Base-by-base conservation (phyloP, 2,329 filamentous ascomycete species). In the Dothideomycetidae sp. region DNA sequence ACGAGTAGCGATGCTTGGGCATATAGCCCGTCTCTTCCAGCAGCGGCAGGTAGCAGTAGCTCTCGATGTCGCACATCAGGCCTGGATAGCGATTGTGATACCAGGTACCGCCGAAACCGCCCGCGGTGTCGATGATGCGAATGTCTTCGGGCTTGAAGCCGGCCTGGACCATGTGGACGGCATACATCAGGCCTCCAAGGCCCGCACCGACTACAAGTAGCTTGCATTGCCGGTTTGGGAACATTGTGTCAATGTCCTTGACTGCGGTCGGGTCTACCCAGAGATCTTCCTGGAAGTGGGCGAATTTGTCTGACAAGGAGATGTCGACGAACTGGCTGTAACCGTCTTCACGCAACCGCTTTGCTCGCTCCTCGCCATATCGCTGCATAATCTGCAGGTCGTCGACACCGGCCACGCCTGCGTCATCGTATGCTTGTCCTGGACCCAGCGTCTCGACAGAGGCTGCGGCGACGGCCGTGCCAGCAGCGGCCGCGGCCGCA, bases 21-120 rank as follows among this genome's bases (percentile, higher is more conserved):
- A 75, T 63, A 47, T 73, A 75, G 0, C 65, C 66, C 2, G 62
- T 73, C 51, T 76, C 71, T 42, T 77, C 72, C 2, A 77, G 59
- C 10, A 74, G 52, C 3, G 72, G 71, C 53, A 76, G 53, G 46
- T 77, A 78, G n/a, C 64, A 58, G 45, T 70, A 74, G 36, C 62
- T 61, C 51, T 78, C 73, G 3, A 73, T 55, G 46, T 78, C 73
- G 48, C 72, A 77, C 43, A 52, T 54, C 3, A 64, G 44, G 3
- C 65, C 64, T 1, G 64, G 63, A 39, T 67, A 67, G 7, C 58
- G 52, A 32, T 67, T 66, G 59, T 60, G 66, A 44, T 63, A 67
- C 53, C 64, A 67, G 2, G 61, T 65, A 0, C 64, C 64, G 3
- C 65, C 63, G 47, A 66, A 67, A 4, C 61, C 62, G 3, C 60